Base-by-base conservation (phyloP, 2,329 filamentous ascomycete genomes). In the Waltergamsia citrina region DNA sequence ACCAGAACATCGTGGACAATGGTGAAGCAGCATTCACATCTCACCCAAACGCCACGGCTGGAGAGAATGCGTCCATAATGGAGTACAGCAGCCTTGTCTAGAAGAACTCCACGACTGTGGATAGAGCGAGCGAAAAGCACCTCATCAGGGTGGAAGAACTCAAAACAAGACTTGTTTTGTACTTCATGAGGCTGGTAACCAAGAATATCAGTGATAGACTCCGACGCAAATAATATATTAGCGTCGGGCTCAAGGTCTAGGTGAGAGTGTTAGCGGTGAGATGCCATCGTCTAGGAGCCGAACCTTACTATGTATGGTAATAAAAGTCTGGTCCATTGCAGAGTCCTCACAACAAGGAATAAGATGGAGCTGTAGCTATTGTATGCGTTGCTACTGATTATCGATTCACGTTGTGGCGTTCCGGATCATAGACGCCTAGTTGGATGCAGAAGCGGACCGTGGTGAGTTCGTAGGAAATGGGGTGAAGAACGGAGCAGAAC, bases 281-380 rank as follows among this genome's bases (percentile, higher is more conserved):
- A 7, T 11, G 11, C 14, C 19, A 4, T n/a, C 32, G 17, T 25
- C 4, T 12, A 12, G 29, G 29, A n/a, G 38, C 2, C n/a, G n/a
- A n/a, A 27, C 66, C 78, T 63, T 62, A 84, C 85, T 85, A 54
- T 92, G 85, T 52, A 93, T 92, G 45, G 85, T 87, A 63, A 93
- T 92, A 62, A 93, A 93, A 21, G 85, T 92, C 45, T 82, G 82
- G n/a, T n/a, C n/a, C n/a, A n/a, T n/a, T n/a, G n/a, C n/a, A n/a
- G n/a, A n/a, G n/a, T n/a, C n/a, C n/a, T n/a, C n/a, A n/a, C n/a
- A n/a, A n/a, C n/a, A n/a, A n/a, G n/a, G n/a, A n/a, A n/a, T n/a
- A n/a, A n/a, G n/a, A n/a, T n/a, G n/a, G n/a, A n/a, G n/a, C n/a
- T n/a, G n/a, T n/a, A n/a, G n/a, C n/a, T n/a, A n/a, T n/a, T n/a